Conservation (phyloP, 257 asterid species). For the Salvia rosmarinus region DNA sequence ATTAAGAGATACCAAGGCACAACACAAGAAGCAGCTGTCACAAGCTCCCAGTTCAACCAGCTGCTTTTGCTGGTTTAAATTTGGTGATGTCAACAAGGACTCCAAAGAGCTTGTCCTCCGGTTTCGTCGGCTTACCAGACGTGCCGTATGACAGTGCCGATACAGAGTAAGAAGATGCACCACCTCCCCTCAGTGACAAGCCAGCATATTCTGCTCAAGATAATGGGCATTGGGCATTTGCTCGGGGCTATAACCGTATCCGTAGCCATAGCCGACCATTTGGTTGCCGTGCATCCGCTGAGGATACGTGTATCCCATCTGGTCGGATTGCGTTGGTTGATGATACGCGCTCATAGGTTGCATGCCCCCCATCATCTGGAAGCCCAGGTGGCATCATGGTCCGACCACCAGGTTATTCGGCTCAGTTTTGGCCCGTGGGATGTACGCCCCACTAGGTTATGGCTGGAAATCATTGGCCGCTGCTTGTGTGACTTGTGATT, state of each 20-base stretch:
- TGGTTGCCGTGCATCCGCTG: constrained; percentile 74
- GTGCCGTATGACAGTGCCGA: constrained; percentile 43
- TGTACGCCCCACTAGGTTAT: not conserved
- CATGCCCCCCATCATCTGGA: constrained; percentile 43
- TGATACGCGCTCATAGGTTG: constrained; percentile 58
- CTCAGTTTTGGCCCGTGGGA: constrained; percentile 37
- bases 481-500: constrained; percentile 51
- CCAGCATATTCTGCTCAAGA: constrained; percentile 66
- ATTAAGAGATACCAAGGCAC: constrained; percentile 4
- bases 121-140: constrained; percentile 72
- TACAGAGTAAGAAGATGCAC: constrained; percentile 28
- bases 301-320: constrained; percentile 69
- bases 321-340: constrained; percentile 67
- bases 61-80: constrained; percentile 47
- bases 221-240: constrained; percentile 56
- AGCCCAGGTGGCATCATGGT: constrained; percentile 40
- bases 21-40: constrained; percentile 25
- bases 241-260: constrained; percentile 52
- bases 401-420: constrained; percentile 53
- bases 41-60: constrained; percentile 50
- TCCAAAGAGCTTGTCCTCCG: constrained; percentile 69
- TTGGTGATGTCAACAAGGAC: constrained; percentile 62
- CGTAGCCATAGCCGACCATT: constrained; percentile 59
- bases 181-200: constrained; percentile 67
- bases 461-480: constrained; percentile 25